phyloP scores from a whole-genome alignment of 1,139 yeast genomes.

The Candida smagusa region DNA sequence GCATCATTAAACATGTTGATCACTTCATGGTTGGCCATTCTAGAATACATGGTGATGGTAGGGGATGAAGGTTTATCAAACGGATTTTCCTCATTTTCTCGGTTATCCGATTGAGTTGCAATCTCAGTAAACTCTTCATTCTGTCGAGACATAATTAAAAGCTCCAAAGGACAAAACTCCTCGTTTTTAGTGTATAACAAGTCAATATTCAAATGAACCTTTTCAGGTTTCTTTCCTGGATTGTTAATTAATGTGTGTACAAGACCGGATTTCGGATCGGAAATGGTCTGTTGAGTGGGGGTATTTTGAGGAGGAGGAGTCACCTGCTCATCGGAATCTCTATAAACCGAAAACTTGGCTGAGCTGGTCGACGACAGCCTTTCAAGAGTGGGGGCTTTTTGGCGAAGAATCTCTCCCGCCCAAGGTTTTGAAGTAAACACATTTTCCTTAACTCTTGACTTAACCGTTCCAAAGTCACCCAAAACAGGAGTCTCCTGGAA shows the following conservation, averaged over 20 bases:
- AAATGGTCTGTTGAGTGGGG: slow-evolving; percentile 15
- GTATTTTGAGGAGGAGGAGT: background rate
- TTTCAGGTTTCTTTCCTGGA: slow-evolving; percentile 64
- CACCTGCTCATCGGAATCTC: slow-evolving; percentile 20
- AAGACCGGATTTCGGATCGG: slow-evolving; percentile 36
- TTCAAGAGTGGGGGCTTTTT: slow-evolving; percentile 17
- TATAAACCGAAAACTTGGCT: slow-evolving; percentile 38
- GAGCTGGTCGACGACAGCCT: slow-evolving; percentile 12
- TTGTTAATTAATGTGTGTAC: slow-evolving; percentile 46
- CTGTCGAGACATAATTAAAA: slow-evolving; percentile 39
- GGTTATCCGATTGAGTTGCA: slow-evolving; percentile 4
- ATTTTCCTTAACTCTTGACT: slow-evolving; percentile 64
- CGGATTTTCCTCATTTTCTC: background rate
- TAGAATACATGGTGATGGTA: slow-evolving; percentile 74
- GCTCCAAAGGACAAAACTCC: slow-evolving; percentile 59
- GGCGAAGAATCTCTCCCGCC: slow-evolving; percentile 59
- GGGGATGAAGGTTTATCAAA: slow-evolving; percentile 52
- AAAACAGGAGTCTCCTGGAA: slow-evolving; percentile 20
- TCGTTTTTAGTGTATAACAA: slow-evolving; percentile 44
- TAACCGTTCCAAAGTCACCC: slow-evolving; percentile 46
- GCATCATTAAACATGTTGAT: slow-evolving; percentile 74
- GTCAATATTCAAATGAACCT: slow-evolving; percentile 58
- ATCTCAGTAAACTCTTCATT: slow-evolving; percentile 1
- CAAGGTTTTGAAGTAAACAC: slow-evolving; percentile 55
- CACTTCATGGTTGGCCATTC: slow-evolving; percentile 74